These are phyloP conservation scores for Pharus latifolius DNA, from an alignment of 176 grass and related monocot species.

Conservation along the genomic window DNA sequence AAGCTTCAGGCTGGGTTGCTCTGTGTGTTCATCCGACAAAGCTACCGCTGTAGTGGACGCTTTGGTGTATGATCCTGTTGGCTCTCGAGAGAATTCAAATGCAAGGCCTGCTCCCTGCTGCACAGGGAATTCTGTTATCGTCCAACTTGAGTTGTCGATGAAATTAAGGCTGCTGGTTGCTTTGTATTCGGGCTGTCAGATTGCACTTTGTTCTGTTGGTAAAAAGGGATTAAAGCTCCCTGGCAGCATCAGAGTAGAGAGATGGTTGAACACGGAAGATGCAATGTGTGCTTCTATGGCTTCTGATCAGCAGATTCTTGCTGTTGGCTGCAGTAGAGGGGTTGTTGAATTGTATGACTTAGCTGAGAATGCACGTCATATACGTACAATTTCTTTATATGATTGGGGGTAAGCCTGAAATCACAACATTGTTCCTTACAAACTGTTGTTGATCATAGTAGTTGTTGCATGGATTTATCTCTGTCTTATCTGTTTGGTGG, in stretches of 20 bases:
- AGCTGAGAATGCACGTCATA: constrained; percentile 49
- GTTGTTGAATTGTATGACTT: constrained; percentile 93
- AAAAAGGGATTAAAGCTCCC: constrained; percentile 88
- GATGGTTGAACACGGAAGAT: constrained; percentile 62
- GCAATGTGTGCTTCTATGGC: constrained; percentile 79
- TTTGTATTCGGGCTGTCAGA: constrained; percentile 73
- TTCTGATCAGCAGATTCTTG: constrained; percentile 90
- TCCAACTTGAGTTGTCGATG: constrained; percentile 69
- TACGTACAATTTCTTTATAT: constrained; percentile 84
- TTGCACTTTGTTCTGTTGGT: constrained; percentile 64
- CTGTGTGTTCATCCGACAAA: constrained; percentile 37
- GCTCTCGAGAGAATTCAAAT: constrained; percentile 22
- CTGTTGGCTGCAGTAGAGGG: constrained; percentile 82
- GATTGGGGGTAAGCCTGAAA: constrained; percentile 76
- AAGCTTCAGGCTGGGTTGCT: constrained; percentile 65
- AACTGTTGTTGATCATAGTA: background rate
- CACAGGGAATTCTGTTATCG: constrained; percentile 48
- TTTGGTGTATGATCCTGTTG: constrained; percentile 42
- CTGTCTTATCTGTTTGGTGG: background rate
- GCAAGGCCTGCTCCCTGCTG: constrained; percentile 47
- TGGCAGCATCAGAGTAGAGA: constrained; percentile 52
- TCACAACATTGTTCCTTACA: background rate
- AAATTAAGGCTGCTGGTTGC: constrained; percentile 72
- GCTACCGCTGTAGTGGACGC: constrained; percentile 22
- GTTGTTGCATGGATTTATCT: background rate